Percentiles rank a stretch among this genome's conserved stretches.
Conservation (phyloP, 2,329 filamentous ascomycete species). For the Nigrospora sphaerica region DNA sequence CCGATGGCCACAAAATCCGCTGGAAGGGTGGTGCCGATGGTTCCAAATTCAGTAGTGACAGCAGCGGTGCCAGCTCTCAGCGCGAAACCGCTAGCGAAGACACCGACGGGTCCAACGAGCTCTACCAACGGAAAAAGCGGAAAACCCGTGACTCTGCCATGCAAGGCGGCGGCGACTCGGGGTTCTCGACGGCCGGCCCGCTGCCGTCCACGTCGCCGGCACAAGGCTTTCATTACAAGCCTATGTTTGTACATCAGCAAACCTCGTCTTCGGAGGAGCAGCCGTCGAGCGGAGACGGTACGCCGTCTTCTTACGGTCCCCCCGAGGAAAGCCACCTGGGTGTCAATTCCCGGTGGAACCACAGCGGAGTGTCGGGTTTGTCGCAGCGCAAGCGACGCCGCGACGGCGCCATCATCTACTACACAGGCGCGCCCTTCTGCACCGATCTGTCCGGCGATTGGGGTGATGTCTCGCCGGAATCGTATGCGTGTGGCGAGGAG, state of each 20-base stretch:
- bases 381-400: conserved; percentile 46
- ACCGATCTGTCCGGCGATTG: conserved; percentile 70
- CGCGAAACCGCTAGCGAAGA: conserved; percentile 43
- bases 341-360: conserved; percentile 35
- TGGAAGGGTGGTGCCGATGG: conserved; percentile 67
- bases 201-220: conserved; percentile 26
- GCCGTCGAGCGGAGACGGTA: conserved; percentile 24
- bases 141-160: conserved; percentile 30
- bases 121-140: conserved; percentile 35
- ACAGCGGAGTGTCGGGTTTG: conserved; percentile 37
- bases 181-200: conserved; percentile 32
- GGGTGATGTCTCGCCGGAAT: conserved; percentile 36
- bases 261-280: conserved; percentile 36
- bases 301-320: conserved; percentile 35
- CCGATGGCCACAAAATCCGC: conserved; percentile 70
- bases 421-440: conserved; percentile 72
- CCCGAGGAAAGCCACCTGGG: conserved; percentile 41
- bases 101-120: conserved; percentile 33
- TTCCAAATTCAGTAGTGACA: conserved; percentile 60
- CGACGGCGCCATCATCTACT: conserved; percentile 77
- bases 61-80: conserved; percentile 41
- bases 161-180: conserved; percentile 27
- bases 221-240: conserved; percentile 56
- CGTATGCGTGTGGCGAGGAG: conserved; percentile 19
- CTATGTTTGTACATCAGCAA: conserved; percentile 46